Base-by-base conservation (phyloP, 805 yeast species). In the Blastobotrys terrestris region DNA sequence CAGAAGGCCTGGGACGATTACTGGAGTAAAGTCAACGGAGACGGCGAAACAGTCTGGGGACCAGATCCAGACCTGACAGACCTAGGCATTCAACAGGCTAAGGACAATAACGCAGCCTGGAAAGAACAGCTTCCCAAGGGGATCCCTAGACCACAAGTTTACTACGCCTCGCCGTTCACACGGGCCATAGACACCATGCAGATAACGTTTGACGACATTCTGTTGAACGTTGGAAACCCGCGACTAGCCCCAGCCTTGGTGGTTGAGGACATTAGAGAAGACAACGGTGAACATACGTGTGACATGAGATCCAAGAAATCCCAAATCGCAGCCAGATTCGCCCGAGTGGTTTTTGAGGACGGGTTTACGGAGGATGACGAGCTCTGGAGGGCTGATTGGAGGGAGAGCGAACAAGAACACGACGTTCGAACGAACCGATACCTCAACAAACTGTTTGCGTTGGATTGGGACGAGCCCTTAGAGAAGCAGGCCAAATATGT, bases 211-310 rank as follows among this genome's bases (percentile, higher is more conserved):
- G 59, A 66, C 11, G 73, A 67, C 20, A 62, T 68, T 19, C 61
- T 61, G 18, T 48, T 65, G 20, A 51, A 63, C 20, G 68, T 75
- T 57, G 66, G 66, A 58, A 80, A 77, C 54, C 67, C 71, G 11
- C 16, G 21, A 13, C 7, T 48, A 16, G 31, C 44, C 16, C 53
- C 53, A 3, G 51, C 55, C n/a, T 48, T 55, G 15, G 58, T 55
- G 3, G 40, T 42, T 42, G 58, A 55, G 39, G 55, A 53, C 44
- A 61, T 78, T 19, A 66, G 82, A 49, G 83, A 78, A 60, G 74
- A 77, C 13, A 69, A 71, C 26, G 81, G 82, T 0, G 71, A 71
- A 4, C 81, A 78, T 61, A 70, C 77, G 3, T 78, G 81, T 58
- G 81, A 78, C 61, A 72, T 72, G 60, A 61, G 80, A 52, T 51